phyloP scores from a whole-genome alignment of 331 rosid genomes.

The Cucumis variabilis region DNA sequence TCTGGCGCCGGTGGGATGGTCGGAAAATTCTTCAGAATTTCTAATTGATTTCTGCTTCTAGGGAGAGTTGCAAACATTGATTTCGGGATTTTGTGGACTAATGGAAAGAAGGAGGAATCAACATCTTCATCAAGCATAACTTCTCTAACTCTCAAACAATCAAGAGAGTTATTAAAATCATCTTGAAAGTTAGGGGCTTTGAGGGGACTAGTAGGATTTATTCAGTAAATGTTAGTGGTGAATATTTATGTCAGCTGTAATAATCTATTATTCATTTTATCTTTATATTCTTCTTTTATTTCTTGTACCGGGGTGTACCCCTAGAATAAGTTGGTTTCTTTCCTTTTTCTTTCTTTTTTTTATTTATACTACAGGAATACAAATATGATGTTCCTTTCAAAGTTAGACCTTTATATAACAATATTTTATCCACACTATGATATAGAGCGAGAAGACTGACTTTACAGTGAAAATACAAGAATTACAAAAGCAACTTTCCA shows the following conservation, averaged over 20 bases:
- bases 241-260: not conserved
- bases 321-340: not conserved
- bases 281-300: not conserved
- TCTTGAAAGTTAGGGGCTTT: no score
- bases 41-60: no score
- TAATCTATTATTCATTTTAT: not conserved
- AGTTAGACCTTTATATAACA: conserved; percentile 14
- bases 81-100: no score
- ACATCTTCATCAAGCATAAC: no score
- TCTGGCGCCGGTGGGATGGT: no score
- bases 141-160: no score
- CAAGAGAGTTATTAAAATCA: no score
- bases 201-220: no score
- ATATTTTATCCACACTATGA: conserved; percentile 13
- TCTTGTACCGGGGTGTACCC: not conserved
- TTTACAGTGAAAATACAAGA: conserved; percentile 78
- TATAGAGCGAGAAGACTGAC: conserved; percentile 88
- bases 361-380: not conserved
- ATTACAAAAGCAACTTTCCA: conserved; percentile 88
- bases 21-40: no score
- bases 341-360: not conserved
- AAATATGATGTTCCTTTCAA: not conserved
- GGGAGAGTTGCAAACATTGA: no score
- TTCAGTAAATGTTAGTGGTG: not conserved
- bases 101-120: no score